Evolutionary conservation across 2,329 filamentous ascomycete genomes (phyloP), one percentile per base, ranked within the genome.

Genomic region (Fusarium subtropicale): DNA sequence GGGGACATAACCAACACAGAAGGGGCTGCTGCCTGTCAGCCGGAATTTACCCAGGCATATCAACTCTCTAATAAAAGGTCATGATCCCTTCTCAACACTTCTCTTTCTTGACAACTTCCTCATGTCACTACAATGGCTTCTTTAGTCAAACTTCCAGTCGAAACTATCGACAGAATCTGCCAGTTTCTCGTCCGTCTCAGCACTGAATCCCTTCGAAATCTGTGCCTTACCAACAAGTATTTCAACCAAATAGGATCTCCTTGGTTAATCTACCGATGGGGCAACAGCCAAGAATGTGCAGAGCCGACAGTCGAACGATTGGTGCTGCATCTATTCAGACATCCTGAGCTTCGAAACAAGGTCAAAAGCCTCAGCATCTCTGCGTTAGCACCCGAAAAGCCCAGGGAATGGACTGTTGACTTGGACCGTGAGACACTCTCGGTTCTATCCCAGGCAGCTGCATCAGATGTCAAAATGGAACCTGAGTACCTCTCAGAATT

Each of bases 241-340:
- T 38, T 61, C 10, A 60, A 38, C 11, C 31, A 22, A 28, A 38
- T 60, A 1, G 13, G 15, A 18, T 60, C 26, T 22, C 45, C 45
- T 33, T 34, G 51, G 2, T 15, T 60, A 4, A 38, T 60, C 2
- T 18, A 31, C 16, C 31, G 22, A 52, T 61, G 58, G 58, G 18
- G 10, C 2, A 28, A 45, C 12, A 52, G 56, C 26, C 30, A 36
- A 52, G 20, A 33, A 2, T 28, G 13, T 24, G 6, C 3, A 3
- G 44, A 51, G 1, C 56, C 45, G 1, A 13, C 15, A 1, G 22
- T 28, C 1, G 15, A 6, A 6, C 24, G 18, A n/a, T 10, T 60
- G 15, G 20, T 38, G 2, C 24, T 61, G 2, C 45, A 52, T 13
- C 45, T 61, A 1, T 31, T 33, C 3, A 44, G 18, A 9, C 18